Conservation (phyloP, 2,329 filamentous ascomycete species). For the Neofusicoccum kwambonambiense region DNA sequence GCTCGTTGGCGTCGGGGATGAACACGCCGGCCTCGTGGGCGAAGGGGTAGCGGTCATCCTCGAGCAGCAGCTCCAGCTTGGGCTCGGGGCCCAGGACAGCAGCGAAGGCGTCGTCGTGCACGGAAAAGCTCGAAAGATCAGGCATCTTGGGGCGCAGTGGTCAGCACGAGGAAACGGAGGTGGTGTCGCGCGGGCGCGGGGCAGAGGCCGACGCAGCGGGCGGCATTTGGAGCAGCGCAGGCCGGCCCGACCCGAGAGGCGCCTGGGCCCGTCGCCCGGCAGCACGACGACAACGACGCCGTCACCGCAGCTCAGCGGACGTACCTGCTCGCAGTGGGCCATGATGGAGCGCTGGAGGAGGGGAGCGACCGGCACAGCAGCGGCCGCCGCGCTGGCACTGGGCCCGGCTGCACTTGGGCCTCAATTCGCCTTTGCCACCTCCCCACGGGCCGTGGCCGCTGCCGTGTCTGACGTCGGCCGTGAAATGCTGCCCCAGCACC, state of each 20-base stretch:
- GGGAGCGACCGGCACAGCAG: too few relatives aligned
- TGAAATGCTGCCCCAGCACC: too few relatives aligned
- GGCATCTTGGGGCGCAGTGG: neutral
- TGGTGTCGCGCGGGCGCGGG: neutral
- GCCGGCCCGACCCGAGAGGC: neutral
- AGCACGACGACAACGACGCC: too few relatives aligned
- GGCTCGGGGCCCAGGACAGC: neutral
- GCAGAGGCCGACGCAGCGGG: neutral
- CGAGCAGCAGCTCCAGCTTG: slow-evolving; percentile 29
- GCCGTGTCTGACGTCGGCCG: too few relatives aligned
- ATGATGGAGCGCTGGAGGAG: neutral
- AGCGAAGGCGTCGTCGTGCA: neutral
- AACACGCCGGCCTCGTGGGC: slow-evolving; percentile 51
- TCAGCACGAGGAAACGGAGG: neutral
- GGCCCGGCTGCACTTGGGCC: too few relatives aligned
- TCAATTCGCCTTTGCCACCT: too few relatives aligned
- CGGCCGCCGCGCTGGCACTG: too few relatives aligned
- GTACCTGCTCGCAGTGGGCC: neutral
- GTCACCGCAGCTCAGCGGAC: neutral
- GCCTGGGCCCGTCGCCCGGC: too few relatives aligned
- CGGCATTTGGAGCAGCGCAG: neutral
- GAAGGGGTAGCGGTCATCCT: slow-evolving; percentile 36
- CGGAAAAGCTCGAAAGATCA: neutral
- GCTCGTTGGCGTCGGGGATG: slow-evolving; percentile 29
- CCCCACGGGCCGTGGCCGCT: too few relatives aligned